These are phyloP conservation scores for Ustilago xerochloae DNA, from an alignment of 1,284 basidiomycete species.

Conservation along the genomic window DNA sequence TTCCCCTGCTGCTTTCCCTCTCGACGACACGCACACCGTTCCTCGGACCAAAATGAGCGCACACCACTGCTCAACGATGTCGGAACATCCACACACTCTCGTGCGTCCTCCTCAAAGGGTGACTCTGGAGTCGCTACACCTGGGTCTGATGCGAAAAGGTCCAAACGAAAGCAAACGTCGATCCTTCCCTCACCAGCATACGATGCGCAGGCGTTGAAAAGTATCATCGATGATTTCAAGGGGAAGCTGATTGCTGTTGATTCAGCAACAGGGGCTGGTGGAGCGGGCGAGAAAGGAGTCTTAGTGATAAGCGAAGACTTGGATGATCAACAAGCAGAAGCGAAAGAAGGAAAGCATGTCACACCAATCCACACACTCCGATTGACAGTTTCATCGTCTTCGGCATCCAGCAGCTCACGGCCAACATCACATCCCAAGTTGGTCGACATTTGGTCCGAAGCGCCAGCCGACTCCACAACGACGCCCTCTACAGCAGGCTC, in stretches of 20 bases:
- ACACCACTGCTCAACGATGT: constrained; percentile 25
- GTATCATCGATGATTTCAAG: constrained; percentile 27
- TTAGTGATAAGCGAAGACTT: not conserved
- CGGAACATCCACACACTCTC: not conserved
- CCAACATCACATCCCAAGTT: constrained; percentile 4
- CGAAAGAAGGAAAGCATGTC: constrained; percentile 5
- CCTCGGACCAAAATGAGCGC: constrained; percentile 12
- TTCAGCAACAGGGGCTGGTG: not conserved
- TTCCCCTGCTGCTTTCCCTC: constrained; percentile 39
- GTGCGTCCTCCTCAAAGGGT: constrained; percentile 1
- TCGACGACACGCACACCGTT: constrained; percentile 1
- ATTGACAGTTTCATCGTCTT: not conserved
- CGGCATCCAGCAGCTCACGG: not conserved
- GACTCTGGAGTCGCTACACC: constrained; percentile 6
- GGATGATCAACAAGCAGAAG: not conserved
- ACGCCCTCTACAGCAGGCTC: not conserved
- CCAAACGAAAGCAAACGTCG: constrained; percentile 14
- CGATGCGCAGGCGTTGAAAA: constrained; percentile 17
- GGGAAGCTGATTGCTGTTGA: constrained; percentile 23
- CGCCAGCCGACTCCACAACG: not conserved
- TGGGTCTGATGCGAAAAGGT: constrained; percentile 6
- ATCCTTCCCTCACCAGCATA: constrained; percentile 33
- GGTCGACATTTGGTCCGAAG: constrained; percentile 37
- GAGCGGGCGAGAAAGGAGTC: constrained; percentile 3
- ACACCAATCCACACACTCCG: constrained; percentile 26